These are phyloP conservation scores for Pythium sukuiense DNA, from an alignment of 352 stramenopile species.

Conservation along the genomic window DNA sequence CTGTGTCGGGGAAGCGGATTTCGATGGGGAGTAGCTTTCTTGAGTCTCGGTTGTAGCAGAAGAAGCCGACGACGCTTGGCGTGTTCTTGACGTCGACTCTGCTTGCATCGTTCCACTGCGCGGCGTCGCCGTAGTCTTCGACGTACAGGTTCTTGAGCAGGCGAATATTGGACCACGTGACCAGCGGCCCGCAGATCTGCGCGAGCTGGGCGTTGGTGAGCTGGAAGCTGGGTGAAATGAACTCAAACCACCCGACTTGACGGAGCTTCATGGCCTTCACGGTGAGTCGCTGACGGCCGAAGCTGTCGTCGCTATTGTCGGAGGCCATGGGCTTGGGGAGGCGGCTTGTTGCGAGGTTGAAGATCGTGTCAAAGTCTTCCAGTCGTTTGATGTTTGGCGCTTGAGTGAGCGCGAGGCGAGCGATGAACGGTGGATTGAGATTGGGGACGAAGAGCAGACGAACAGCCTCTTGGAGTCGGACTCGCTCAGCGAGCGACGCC, in stretches of 20 bases:
- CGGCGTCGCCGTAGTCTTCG: slow-evolving; percentile 7
- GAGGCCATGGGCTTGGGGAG: slow-evolving; percentile 7
- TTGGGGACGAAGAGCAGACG: neutral
- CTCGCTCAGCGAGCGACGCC: neutral
- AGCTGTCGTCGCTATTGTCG: slow-evolving; percentile 15
- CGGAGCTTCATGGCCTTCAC: slow-evolving; percentile 12
- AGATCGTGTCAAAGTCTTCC: slow-evolving; percentile 1
- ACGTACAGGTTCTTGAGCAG: slow-evolving; percentile 9
- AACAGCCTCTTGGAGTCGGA: neutral
- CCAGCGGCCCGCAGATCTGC: slow-evolving; percentile 4
- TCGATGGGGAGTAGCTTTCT: slow-evolving; percentile 15
- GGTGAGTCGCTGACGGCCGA: slow-evolving; percentile 15
- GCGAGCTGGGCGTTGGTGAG: slow-evolving; percentile 10
- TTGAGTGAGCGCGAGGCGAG: neutral
- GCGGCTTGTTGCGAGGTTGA: neutral
- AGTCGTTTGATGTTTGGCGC: neutral
- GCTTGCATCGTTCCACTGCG: slow-evolving; percentile 17
- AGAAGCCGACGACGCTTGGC: slow-evolving; percentile 22
- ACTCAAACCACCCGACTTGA: slow-evolving; percentile 6
- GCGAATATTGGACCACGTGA: slow-evolving; percentile 11
- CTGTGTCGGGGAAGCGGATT: slow-evolving; percentile 16
- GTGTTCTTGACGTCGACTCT: slow-evolving; percentile 10
- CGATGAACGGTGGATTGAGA: slow-evolving; percentile 1
- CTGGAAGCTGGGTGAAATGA: neutral
- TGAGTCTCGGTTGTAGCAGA: slow-evolving; percentile 21